A percentile compares a stretch with the other conserved stretches of the same genome.
phyloP scores from a whole-genome alignment of 768 basidiomycete species.

The Pulveroboletus sp. region DNA sequence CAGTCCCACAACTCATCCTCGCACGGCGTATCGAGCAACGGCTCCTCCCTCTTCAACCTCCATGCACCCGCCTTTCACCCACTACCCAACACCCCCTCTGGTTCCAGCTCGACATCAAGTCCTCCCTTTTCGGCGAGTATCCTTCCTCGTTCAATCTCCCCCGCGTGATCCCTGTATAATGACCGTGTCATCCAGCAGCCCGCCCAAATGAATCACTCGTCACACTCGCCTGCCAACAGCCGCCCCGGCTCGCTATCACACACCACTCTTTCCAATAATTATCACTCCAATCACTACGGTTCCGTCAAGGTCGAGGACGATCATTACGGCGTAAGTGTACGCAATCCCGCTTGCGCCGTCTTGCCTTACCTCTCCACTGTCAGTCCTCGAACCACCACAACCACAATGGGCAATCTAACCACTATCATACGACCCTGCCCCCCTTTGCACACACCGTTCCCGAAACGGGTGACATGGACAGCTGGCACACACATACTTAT shows the following conservation, averaged over 20 bases:
- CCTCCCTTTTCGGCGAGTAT: conserved; percentile 88
- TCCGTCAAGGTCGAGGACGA: conserved; percentile 72
- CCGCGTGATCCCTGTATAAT: conserved; percentile 41
- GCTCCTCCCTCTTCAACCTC: conserved; percentile 49
- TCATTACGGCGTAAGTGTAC: conserved; percentile 46
- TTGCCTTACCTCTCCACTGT: neutral
- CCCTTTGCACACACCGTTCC: conserved; percentile 45
- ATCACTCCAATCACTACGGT: conserved; percentile 47
- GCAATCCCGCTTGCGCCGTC: conserved; percentile 2
- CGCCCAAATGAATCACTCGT: conserved; percentile 59
- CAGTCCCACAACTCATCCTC: conserved; percentile 41
- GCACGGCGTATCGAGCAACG: conserved; percentile 35
- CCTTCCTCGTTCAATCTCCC: conserved; percentile 39
- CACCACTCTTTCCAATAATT: conserved; percentile 39
- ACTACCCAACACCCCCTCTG: conserved; percentile 69
- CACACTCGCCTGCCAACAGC: conserved; percentile 50
- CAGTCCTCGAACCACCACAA: conserved; percentile 32
- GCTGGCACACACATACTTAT: conserved; percentile 54
- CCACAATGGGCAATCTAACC: conserved; percentile 35
- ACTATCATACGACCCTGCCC: conserved; percentile 43
- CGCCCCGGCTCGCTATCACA: conserved; percentile 41
- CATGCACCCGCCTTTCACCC: conserved; percentile 57
- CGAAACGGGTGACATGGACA: conserved; percentile 46
- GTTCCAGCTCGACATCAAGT: conserved; percentile 70
- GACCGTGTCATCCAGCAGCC: conserved; percentile 54